These are phyloP conservation scores for Schoenoplectus tabernaemontani DNA, from an alignment of 202 grass and related monocot genomes.

Conservation along the genomic window DNA sequence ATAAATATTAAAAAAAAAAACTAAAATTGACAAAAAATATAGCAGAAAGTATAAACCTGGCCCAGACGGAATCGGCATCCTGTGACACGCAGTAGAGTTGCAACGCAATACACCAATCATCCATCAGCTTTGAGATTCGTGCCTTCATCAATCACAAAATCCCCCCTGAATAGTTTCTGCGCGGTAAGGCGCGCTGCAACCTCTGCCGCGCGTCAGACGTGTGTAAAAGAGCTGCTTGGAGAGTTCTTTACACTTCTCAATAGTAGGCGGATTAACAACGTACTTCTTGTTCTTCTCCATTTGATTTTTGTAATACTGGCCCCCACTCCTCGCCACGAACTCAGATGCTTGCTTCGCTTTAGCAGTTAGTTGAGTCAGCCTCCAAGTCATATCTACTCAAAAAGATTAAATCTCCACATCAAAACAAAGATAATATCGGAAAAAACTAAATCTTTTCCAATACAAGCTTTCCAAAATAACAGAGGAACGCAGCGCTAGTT, in stretches of 20 bases:
- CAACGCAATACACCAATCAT: too few species aligned
- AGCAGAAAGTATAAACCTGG: too few species aligned
- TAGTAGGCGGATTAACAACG: constrained; percentile 59
- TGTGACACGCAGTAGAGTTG: too few species aligned
- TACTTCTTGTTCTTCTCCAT: constrained; percentile 94
- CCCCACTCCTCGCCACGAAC: constrained; percentile 40
- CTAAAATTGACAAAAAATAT: too few species aligned
- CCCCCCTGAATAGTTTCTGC: constrained; percentile 13
- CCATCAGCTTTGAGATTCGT: too few species aligned
- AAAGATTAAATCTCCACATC: constrained; percentile 9
- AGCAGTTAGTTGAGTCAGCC: constrained; percentile 58
- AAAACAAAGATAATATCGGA: background rate
- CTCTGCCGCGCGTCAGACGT: too few species aligned
- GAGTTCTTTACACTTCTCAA: constrained; percentile 76
- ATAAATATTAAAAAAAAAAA: too few species aligned
- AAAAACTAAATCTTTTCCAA: background rate
- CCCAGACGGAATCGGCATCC: too few species aligned
- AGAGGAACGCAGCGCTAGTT: too few species aligned
- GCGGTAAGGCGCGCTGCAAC: too few species aligned
- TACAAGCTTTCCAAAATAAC: too few species aligned
- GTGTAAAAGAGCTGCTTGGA: constrained; percentile 97
- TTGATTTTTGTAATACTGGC: constrained; percentile 59
- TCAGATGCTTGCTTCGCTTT: constrained; percentile 55
- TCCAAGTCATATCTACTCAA: constrained; percentile 58
- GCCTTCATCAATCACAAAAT: background rate